Evolutionary conservation across 192 early-diverging fungal species (phyloP).

Genomic region (Paraglomus occultum): DNA sequence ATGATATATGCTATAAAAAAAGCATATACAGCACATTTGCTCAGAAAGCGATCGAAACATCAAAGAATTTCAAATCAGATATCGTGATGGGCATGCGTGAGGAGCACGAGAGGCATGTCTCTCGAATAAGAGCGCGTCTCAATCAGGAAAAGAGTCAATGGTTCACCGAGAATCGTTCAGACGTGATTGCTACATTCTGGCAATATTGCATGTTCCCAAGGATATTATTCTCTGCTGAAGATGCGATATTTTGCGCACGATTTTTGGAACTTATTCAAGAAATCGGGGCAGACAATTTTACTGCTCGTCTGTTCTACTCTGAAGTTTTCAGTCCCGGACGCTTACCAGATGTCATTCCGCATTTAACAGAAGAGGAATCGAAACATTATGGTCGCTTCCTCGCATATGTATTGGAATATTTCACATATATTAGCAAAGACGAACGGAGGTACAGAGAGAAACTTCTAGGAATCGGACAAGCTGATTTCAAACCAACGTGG

Average conservation of each 20-base stretch:
- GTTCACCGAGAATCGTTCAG: slow-evolving; percentile 45
- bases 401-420: slow-evolving; percentile 47
- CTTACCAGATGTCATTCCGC: slow-evolving; percentile 25
- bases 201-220: slow-evolving; percentile 77
- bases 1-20: slow-evolving; percentile 70
- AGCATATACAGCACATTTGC: slow-evolving; percentile 49
- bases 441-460: slow-evolving; percentile 50
- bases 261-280: slow-evolving; percentile 72
- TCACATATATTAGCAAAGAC: slow-evolving; percentile 59
- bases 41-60: neutral
- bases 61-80: neutral
- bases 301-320: slow-evolving; percentile 70
- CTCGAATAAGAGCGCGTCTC: slow-evolving; percentile 33
- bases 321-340: slow-evolving; percentile 37
- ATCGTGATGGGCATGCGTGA: slow-evolving; percentile 23
- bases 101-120: slow-evolving; percentile 32
- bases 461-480: slow-evolving; percentile 53
- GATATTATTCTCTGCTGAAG: slow-evolving; percentile 56
- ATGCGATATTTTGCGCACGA: slow-evolving; percentile 74
- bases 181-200: slow-evolving; percentile 48
- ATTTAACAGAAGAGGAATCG: slow-evolving; percentile 73
- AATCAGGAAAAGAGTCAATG: slow-evolving; percentile 47
- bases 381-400: slow-evolving; percentile 72
- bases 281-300: slow-evolving; percentile 66
- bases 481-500: slow-evolving; percentile 74